These are phyloP conservation scores for Penicillium flavigenum DNA, from an alignment of 495 filamentous ascomycete genomes.

Conservation along the genomic window DNA sequence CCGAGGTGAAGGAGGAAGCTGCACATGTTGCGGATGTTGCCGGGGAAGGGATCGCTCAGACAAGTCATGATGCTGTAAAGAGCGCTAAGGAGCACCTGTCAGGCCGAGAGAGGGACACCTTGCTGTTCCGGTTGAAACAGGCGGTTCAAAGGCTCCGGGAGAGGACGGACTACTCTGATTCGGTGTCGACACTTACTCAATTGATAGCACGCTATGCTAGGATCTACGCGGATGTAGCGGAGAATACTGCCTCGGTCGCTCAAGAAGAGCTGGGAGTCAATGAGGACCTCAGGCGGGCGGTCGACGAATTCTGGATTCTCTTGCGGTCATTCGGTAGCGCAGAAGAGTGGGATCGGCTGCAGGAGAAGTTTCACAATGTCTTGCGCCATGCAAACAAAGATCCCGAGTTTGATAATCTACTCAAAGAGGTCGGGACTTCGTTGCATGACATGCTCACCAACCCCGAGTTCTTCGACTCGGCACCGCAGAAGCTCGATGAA, in stretches of 20 bases:
- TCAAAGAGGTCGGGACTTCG: conserved; percentile 67
- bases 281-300: conserved; percentile 68
- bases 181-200: conserved; percentile 72
- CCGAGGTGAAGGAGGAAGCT: conserved; percentile 62
- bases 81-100: conserved; percentile 66
- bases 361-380: conserved; percentile 64
- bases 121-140: conserved; percentile 73
- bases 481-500: conserved; percentile 66
- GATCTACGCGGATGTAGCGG: conserved; percentile 69
- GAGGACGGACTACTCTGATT: conserved; percentile 78
- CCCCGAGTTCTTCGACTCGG: conserved; percentile 75
- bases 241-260: conserved; percentile 59
- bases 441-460: conserved; percentile 83
- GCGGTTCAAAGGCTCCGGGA: conserved; percentile 72
- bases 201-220: conserved; percentile 77
- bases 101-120: conserved; percentile 67
- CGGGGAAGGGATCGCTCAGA: conserved; percentile 60
- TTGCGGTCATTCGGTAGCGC: conserved; percentile 74
- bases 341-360: conserved; percentile 71
- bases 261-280: conserved; percentile 72
- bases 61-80: conserved; percentile 61
- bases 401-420: conserved; percentile 77
- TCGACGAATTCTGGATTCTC: conserved; percentile 74
- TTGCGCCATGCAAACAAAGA: conserved; percentile 73
- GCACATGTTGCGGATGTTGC: conserved; percentile 63